Evolutionary conservation across 2,329 filamentous ascomycete species (phyloP).

Genomic region (Plectosphaerella cucumerina): DNA sequence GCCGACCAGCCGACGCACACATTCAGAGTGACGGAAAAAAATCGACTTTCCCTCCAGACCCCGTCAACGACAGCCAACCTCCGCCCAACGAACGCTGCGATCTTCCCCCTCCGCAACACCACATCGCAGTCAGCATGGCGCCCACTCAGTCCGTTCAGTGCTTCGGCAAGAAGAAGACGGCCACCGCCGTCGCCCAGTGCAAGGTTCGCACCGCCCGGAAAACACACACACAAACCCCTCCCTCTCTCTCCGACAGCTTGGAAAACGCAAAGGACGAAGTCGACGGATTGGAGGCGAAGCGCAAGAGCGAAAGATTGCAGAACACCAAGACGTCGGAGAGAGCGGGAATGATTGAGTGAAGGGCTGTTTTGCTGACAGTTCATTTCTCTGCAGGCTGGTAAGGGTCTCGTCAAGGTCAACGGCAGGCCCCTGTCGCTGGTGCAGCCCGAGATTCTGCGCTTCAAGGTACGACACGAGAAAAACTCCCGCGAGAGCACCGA

Average conservation of each 20-base stretch:
- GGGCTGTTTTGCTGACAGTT: conserved; percentile 21
- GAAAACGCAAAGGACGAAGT: conserved; percentile 6
- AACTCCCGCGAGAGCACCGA: background rate
- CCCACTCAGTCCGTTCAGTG: conserved; percentile 83
- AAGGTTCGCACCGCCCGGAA: conserved; percentile 51
- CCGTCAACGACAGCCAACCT: conserved; percentile 1
- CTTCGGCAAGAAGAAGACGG: conserved; percentile 99
- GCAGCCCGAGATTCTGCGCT: conserved; percentile 94
- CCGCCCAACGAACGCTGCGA: conserved; percentile 6
- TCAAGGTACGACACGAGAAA: conserved; percentile 68
- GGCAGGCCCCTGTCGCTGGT: conserved; percentile 91
- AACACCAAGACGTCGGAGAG: background rate
- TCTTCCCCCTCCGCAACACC: conserved; percentile 8
- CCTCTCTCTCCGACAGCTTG: background rate
- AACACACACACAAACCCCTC: background rate
- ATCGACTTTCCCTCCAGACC: background rate
- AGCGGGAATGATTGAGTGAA: conserved; percentile 5
- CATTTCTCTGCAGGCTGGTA: conserved; percentile 29
- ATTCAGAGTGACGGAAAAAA: background rate
- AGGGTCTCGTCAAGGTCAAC: conserved; percentile 96
- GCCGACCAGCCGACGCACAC: conserved; percentile 5
- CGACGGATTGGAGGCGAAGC: background rate
- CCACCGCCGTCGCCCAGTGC: conserved; percentile 87
- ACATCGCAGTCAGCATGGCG: conserved; percentile 60
- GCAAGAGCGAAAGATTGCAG: background rate